A percentile compares a stretch with the other conserved stretches of the same genome.
Conservation (phyloP, 176 grass and related monocot species). For the Raddia distichophylla region DNA sequence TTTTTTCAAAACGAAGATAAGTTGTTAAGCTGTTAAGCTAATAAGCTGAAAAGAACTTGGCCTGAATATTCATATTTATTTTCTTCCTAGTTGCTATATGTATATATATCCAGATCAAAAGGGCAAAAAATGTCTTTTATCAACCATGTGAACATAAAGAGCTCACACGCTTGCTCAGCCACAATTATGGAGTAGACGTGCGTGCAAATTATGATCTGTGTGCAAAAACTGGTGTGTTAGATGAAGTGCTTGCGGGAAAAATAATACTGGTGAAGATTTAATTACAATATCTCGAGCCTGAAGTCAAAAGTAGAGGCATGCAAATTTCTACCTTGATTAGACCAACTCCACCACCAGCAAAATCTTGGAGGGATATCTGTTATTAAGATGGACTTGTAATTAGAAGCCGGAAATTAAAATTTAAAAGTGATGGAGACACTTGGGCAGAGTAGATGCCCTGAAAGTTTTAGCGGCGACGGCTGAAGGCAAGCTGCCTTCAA, state of each 20-base stretch:
- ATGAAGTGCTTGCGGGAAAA: background rate
- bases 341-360: slow-evolving; percentile 34
- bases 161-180: background rate
- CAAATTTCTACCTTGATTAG: slow-evolving; percentile 29
- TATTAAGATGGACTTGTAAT: background rate
- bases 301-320: slow-evolving; percentile 35
- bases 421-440: background rate
- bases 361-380: slow-evolving; percentile 26
- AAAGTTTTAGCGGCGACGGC: background rate
- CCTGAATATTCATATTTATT: background rate
- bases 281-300: background rate
- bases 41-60: too few relatives aligned
- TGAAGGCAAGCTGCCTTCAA: slow-evolving; percentile 10
- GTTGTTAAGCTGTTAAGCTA: too few relatives aligned
- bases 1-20: too few relatives aligned
- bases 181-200: background rate
- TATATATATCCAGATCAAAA: background rate
- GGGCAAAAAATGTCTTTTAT: background rate
- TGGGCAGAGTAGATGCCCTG: background rate
- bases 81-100: slow-evolving; percentile 1
- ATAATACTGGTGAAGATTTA: background rate
- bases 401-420: background rate
- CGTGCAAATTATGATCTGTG: background rate
- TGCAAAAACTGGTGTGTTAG: background rate
- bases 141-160: slow-evolving; percentile 34